phyloP scores from a whole-genome alignment of 257 asterid species.

The Lithospermum erythrorhizon region DNA sequence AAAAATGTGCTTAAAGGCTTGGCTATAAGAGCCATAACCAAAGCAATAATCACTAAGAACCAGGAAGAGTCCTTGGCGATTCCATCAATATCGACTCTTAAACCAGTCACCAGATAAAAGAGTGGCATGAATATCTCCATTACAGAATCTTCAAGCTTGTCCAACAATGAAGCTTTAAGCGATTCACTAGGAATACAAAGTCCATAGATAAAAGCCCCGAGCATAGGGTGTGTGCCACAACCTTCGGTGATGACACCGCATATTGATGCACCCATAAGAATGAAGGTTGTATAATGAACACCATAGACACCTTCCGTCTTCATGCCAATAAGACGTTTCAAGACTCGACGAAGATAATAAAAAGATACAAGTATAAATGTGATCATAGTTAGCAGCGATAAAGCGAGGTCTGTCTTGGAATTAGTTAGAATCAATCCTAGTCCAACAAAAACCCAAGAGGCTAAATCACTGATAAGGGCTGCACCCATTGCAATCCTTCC shows the following conservation, averaged over 20 bases:
- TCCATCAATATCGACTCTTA: slow-evolving; percentile 39
- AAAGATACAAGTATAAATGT: slow-evolving; percentile 29
- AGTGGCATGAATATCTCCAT: slow-evolving; percentile 71
- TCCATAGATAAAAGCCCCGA: slow-evolving; percentile 80
- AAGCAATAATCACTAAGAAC: slow-evolving; percentile 16
- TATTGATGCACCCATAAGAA: slow-evolving; percentile 40
- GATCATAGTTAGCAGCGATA: slow-evolving; percentile 36
- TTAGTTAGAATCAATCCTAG: slow-evolving; percentile 36
- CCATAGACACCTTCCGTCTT: slow-evolving; percentile 74
- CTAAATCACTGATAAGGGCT: slow-evolving; percentile 41
- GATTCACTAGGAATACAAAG: slow-evolving; percentile 59
- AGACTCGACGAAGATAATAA: slow-evolving; percentile 48
- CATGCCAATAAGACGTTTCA: slow-evolving; percentile 49
- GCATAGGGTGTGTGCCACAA: slow-evolving; percentile 84
- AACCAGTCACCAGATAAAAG: slow-evolving; percentile 67
- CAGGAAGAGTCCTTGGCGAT: slow-evolving; percentile 11
- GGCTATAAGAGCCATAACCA: slow-evolving; percentile 24
- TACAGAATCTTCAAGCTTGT: slow-evolving; percentile 67
- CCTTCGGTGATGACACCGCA: slow-evolving; percentile 53
- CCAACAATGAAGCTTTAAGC: slow-evolving; percentile 55
- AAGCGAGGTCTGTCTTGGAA: slow-evolving; percentile 13
- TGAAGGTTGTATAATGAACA: slow-evolving; percentile 62
- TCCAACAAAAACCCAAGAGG: slow-evolving; percentile 57
- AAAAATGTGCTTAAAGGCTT: slow-evolving; percentile 40
- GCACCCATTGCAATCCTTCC: slow-evolving; percentile 60